phyloP scores from a whole-genome alignment of 1,284 basidiomycete genomes.

The Sanghuangporus weigelae region DNA sequence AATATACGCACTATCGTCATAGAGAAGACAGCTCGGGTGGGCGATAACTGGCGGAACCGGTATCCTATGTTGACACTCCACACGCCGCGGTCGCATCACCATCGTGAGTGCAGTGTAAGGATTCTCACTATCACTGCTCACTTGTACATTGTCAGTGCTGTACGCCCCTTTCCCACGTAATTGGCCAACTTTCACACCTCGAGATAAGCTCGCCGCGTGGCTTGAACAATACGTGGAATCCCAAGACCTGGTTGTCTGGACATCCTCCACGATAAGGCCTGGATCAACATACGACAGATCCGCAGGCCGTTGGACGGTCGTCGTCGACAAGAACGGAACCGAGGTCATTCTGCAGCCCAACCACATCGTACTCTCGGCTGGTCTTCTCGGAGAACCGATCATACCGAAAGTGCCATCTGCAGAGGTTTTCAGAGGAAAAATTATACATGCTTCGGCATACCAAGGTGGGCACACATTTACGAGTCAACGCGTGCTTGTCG shows the following conservation, averaged over 20 bases:
- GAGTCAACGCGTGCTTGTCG: conserved; percentile 33
- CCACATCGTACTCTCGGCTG: conserved; percentile 35
- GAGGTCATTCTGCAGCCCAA: conserved; percentile 27
- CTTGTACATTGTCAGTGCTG: conserved; percentile 11
- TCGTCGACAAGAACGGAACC: conserved; percentile 26
- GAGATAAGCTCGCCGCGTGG: conserved; percentile 25
- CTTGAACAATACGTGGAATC: conserved; percentile 31
- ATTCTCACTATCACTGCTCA: background rate
- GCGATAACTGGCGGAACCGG: conserved; percentile 50
- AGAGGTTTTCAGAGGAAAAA: conserved; percentile 28
- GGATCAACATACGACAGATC: conserved; percentile 25
- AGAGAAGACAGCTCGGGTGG: conserved; percentile 41
- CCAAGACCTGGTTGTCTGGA: conserved; percentile 17
- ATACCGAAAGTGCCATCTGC: conserved; percentile 26
- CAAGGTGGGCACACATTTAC: conserved; percentile 25
- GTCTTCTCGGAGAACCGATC: conserved; percentile 29
- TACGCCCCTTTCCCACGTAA: conserved; percentile 13
- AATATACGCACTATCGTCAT: conserved; percentile 43
- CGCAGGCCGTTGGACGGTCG: conserved; percentile 29
- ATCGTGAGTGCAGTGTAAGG: conserved; percentile 23
- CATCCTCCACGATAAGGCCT: conserved; percentile 5
- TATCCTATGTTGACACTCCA: conserved; percentile 49
- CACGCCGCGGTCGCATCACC: conserved; percentile 33
- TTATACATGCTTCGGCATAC: conserved; percentile 29
- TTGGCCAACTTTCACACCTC: conserved; percentile 16